Base-by-base conservation (phyloP, 1,284 basidiomycete species). In the Heliocybe sulcata region DNA sequence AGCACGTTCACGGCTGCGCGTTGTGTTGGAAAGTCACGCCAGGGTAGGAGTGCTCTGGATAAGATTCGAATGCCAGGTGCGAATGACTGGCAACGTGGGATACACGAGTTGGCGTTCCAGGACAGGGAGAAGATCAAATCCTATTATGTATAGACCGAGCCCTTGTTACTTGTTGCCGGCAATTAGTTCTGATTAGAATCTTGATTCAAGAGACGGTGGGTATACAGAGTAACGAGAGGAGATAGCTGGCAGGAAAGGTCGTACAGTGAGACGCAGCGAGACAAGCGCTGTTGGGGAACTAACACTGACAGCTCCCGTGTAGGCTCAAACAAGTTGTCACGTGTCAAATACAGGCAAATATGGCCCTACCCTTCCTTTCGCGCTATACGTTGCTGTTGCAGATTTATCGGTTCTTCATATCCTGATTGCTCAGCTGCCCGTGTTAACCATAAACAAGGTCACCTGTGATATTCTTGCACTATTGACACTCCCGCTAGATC, bases 61-160 rank as follows among this genome's bases (percentile, higher is more conserved):
- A 60, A 61, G 52, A 52, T 49, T 54, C n/a, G n/a, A n/a, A n/a
- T n/a, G n/a, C 63, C 59, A 54, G 66, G 69, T 69, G 73, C 64
- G 62, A 73, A 72, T 68, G 66, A 76, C 71, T 67, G 72, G 72
- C 77, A 86, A 85, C 85, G 85, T 87, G 86, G 75, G 74, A 64
- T 76, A 81, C 84, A 87, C 83, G 85, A 85, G 83, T 79, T 52
- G 51, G 29, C n/a, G 47, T 26, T 22, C 47, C 47, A 25, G 47
- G 47, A 49, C 22, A 6, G 22, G 25, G 42, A 29, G 47, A 49
- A 49, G 27, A 49, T 25, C 47, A 25, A 49, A 49, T 29, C 47
- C 22, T 29, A 49, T 26, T 49, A 51, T 19, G 50, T 4, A 58
- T 69, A 57, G 51, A 74, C 74, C 68, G 49, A 76, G 65, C 70